Evolutionary conservation across 306 rosid species (phyloP), one percentile per base, ranked within the genome.

Genomic region (Alnus rubra): DNA sequence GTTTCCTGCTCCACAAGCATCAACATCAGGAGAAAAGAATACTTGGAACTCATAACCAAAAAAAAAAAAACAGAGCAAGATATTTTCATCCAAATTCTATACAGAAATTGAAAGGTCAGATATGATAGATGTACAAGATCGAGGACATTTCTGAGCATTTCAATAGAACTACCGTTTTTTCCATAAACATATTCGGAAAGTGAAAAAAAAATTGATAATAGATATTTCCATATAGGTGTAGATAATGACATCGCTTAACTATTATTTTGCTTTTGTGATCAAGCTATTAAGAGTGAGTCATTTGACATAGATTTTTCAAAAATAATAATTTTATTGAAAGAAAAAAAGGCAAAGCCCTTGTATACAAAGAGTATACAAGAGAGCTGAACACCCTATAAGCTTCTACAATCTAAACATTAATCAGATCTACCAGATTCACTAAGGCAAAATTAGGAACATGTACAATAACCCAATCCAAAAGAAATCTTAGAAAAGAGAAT

Each of bases 1-100:
- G 67, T 84, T 88, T 56, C 92, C 89, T 88, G 72, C 69, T 80
- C 52, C 91, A 83, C 76, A 74, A 73, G 65, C 6, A 37, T 69
- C 74, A 79, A 69, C 6, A 37, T 70, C 75, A 81, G 13, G 37
- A 14, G 31, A 39, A 59, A 54, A 74, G 31, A 54, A 59, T 42
- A 28, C 35, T 39, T 55, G 53, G 70, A 78, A 69, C 47, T 51
- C 63, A 55, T 65, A 35, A 55, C 1, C 67, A 16, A 19, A 3
- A 51, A 16, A 33, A 10, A 23, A 42, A 52, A 74, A 23, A 23
- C 28, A 23, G 31, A 1, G 55, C 74, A 67, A 51, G 37, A 68
- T 19, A 68, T 68, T 18, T 63, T 35, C 8, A 5, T 39, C 49
- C 72, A 42, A 18, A n/a, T 18, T 39, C 72, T 31, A 10, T 4